Percentiles rank a stretch among this genome's conserved stretches.
These are phyloP conservation scores for Camellia japonica DNA, from an alignment of 148 eudicot species.

Conservation along the genomic window DNA sequence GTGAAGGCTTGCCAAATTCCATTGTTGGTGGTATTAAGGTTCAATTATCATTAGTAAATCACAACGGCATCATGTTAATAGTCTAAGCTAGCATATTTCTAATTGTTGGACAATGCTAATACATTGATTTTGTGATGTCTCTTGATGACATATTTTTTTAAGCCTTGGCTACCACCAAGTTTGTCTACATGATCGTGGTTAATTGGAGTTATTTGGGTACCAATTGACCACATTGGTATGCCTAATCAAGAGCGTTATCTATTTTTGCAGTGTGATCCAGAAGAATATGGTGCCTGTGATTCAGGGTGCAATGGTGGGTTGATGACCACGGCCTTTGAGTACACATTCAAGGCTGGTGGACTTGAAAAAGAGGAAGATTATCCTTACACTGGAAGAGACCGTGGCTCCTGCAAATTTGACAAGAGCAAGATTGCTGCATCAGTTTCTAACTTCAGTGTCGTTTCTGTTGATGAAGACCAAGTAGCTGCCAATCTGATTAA, in stretches of 20 bases:
- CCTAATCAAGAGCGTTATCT: neutral
- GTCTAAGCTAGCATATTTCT: too few species aligned
- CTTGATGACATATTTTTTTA: neutral
- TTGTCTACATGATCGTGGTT: neutral
- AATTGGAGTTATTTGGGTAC: neutral
- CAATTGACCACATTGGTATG: neutral
- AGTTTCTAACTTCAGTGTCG: slow-evolving; percentile 71
- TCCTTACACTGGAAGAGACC: slow-evolving; percentile 67
- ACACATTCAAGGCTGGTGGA: slow-evolving; percentile 74
- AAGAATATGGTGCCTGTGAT: slow-evolving; percentile 60
- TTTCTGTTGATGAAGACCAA: slow-evolving; percentile 71
- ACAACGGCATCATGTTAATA: too few species aligned
- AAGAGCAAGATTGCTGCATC: slow-evolving; percentile 66
- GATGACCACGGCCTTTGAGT: slow-evolving; percentile 81
- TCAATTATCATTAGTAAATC: too few species aligned
- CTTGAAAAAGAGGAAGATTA: slow-evolving; percentile 63
- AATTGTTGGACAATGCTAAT: too few species aligned
- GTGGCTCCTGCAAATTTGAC: slow-evolving; percentile 67
- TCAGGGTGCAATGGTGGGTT: slow-evolving; percentile 76
- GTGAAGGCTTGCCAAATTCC: too few species aligned
- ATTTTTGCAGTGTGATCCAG: slow-evolving; percentile 74
- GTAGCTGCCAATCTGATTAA: slow-evolving; percentile 80
- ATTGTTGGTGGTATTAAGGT: too few species aligned
- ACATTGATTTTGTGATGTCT: neutral
- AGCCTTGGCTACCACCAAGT: neutral